Base-by-base conservation (phyloP, 768 basidiomycete genomes). In the Podaxis sp. region DNA sequence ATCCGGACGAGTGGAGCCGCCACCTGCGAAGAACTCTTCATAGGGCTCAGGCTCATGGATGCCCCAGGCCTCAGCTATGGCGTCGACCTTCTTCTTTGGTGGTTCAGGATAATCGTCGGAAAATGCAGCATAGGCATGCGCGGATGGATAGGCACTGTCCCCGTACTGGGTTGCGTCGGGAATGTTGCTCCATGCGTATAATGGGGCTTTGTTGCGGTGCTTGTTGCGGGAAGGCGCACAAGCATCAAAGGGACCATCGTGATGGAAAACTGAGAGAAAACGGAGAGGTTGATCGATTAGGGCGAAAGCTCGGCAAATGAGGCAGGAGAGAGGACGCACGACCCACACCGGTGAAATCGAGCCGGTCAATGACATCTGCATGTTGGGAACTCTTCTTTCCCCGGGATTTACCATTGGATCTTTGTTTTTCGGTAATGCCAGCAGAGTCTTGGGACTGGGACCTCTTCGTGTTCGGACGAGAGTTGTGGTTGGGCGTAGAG, bases 11-110 rank as follows among this genome's bases (percentile, higher is more conserved):
- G 69, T 70, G 68, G 80, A 71, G 60, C 89, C 88, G 47, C 90
- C 89, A 18, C 90, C 93, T 23, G 91, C 91, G 63, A 85, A 90
- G 70, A 94, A 95, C 66, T 95, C 92, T 67, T 95, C 92, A 67
- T 82, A 94, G 5, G 93, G 93, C 69, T 95, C 93, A 4, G 93
- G 93, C 67, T 94, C 93, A 66, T 93, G 90, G 54, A 91, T 92
- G 38, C 93, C 93, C 93, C 93, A 94, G 1, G 93, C 93, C 73
- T 94, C 93, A 50, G 92, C 92, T 61, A 95, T 87, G 38, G 90
- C 91, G 66, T 94, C 91, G 36, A 90, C 87, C 69, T 91, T 91
- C 74, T 90, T 91, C 84, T 92, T 92, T 36, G 87, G 84, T 7
- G 82, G 82, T 61, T 84, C 81, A 57, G 82, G 81, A 50, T 82